phyloP scores from a whole-genome alignment of 768 basidiomycete species.

The Leucogyrophana mollusca region DNA sequence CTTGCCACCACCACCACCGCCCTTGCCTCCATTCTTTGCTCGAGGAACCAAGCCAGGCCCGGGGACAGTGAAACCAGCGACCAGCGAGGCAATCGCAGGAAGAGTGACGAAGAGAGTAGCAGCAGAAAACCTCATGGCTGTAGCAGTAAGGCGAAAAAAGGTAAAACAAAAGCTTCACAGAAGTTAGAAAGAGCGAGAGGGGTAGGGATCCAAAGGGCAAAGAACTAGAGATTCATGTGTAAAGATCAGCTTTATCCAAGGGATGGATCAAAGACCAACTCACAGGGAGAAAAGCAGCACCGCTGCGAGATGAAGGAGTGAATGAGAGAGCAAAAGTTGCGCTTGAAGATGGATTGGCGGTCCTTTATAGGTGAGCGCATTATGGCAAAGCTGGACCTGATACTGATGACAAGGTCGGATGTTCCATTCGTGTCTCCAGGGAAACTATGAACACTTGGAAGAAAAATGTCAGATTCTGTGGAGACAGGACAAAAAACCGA shows the following conservation, averaged over 20 bases:
- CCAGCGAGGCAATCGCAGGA: slow-evolving; percentile 33
- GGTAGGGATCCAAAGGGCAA: slow-evolving; percentile 25
- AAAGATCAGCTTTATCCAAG: too few relatives aligned
- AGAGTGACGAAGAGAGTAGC: slow-evolving; percentile 40
- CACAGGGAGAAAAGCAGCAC: slow-evolving; percentile 41
- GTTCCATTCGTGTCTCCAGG: slow-evolving; percentile 7
- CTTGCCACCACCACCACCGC: slow-evolving; percentile 13
- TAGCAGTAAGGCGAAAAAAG: slow-evolving; percentile 12
- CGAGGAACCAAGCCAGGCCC: slow-evolving; percentile 15
- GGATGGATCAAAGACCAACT: too few relatives aligned
- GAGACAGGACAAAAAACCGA: too few relatives aligned
- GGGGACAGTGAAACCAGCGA: slow-evolving; percentile 24
- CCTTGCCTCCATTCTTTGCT: slow-evolving; percentile 15
- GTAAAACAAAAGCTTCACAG: slow-evolving; percentile 38
- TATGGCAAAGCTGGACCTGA: background rate
- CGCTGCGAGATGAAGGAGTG: slow-evolving; percentile 43
- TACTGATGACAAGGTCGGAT: background rate
- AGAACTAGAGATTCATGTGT: slow-evolving; percentile 24
- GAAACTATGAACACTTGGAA: slow-evolving; percentile 5
- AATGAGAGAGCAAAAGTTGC: slow-evolving; percentile 15
- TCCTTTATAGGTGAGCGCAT: background rate
- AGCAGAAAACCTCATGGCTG: slow-evolving; percentile 51
- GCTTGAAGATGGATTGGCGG: too few relatives aligned
- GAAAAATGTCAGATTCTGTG: background rate
- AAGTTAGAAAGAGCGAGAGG: slow-evolving; percentile 43